Percentiles rank a stretch among this genome's conserved stretches.
phyloP scores from a whole-genome alignment of 192 early-diverging fungal species.

The Oehlia diaphana region DNA sequence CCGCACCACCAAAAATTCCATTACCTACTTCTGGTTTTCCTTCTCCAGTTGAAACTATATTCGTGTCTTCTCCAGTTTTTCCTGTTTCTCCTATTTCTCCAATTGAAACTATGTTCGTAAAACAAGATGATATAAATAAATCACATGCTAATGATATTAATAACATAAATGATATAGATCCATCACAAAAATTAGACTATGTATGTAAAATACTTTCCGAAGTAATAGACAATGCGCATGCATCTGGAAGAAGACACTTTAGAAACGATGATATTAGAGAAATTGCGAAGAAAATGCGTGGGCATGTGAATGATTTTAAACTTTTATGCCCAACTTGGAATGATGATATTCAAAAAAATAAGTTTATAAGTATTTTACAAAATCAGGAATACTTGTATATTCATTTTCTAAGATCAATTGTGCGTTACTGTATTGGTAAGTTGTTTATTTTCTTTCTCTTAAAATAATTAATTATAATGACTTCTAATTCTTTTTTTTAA shows the following conservation, averaged over 20 bases:
- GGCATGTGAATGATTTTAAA: not conserved
- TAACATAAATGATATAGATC: not conserved
- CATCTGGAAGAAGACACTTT: not conserved
- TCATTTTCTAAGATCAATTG: not conserved
- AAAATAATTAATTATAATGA: not conserved
- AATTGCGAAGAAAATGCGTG: not conserved
- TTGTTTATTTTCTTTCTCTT: not conserved
- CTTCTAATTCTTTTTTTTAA: no score
- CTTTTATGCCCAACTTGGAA: not conserved
- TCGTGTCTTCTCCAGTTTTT: no score
- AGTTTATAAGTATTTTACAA: not conserved
- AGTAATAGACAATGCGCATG: not conserved
- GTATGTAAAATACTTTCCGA: not conserved
- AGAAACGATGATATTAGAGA: not conserved
- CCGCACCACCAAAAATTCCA: no score
- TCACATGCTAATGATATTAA: no score
- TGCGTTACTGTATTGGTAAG: not conserved
- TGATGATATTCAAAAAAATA: not conserved
- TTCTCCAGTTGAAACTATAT: no score
- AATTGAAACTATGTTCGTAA: no score
- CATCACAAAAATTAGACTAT: not conserved
- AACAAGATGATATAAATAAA: no score
- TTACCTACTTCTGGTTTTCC: no score
- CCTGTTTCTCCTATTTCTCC: no score
- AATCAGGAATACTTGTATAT: not conserved